Evolutionary conservation across 495 filamentous ascomycete genomes (phyloP), one percentile per base, ranked within the genome.

Genomic region (Rhizodiscina lignyota): DNA sequence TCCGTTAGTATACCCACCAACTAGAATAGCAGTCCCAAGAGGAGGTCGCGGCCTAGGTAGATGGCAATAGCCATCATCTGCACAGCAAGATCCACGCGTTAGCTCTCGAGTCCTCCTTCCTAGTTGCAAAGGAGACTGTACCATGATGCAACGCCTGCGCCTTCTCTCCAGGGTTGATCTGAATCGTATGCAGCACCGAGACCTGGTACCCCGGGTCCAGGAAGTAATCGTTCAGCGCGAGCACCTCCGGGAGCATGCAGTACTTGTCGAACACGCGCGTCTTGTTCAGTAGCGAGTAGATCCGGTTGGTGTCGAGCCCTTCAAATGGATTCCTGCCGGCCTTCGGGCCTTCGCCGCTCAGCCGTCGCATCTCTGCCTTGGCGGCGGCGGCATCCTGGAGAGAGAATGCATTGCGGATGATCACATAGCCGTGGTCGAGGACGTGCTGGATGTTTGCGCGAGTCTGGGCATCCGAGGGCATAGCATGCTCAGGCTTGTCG

Each of bases 201-300:
- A 56, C 17, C 21, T 48, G 24, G 29, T 44, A 52, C 30, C 45
- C 41, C 11, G 33, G 34, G 31, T 50, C 43, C 33, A 54, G 34
- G 24, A 54, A 54, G 28, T 47, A 54, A 34, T 56, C 49, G 33
- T 54, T 51, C 20, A 56, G 34, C 34, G 51, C 50, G 22, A 49
- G 24, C 2, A 54, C 47, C 13, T 33, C 40, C 5, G 48, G 46
- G 21, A 51, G 38, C 1, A 51, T 42, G 8, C 43, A 37, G 31
- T 52, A 54, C 29, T 45, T 45, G 30, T 52, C 49, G 30, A 54
- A 54, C 2, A 41, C 45, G 12, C 51, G 39, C 16, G 40, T 45
- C 36, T 56, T 56, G 30, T 52, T 48, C 12, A 49, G 36, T 8
- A 56, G 24, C 1, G 51, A 37, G 30, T 52, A 51, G 13, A 56